These are phyloP conservation scores for Ulota crispa DNA, from an alignment of 225 moss, liverwort and hornwort species.

Conservation along the genomic window DNA sequence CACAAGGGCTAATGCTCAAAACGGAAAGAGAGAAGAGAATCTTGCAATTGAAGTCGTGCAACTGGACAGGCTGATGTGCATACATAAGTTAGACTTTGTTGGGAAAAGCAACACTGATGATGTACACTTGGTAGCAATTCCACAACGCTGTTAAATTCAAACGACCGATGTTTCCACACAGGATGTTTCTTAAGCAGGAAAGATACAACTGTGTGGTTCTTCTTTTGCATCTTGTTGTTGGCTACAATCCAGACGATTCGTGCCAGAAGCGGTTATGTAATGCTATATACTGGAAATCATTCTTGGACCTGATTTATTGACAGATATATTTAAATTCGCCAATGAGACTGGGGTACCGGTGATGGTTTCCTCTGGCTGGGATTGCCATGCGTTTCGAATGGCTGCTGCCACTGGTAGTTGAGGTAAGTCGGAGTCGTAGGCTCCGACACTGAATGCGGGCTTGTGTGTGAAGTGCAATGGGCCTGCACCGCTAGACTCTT, in stretches of 20 bases:
- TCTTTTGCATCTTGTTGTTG: neutral
- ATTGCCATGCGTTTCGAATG: conserved; percentile 11
- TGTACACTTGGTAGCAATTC: neutral
- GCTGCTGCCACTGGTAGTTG: conserved; percentile 51
- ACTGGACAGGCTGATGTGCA: neutral
- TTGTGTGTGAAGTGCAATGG: conserved; percentile 46
- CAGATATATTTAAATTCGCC: conserved; percentile 15
- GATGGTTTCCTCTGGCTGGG: conserved; percentile 40
- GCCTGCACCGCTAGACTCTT: conserved; percentile 76
- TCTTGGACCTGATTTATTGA: neutral
- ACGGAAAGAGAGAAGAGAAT: neutral
- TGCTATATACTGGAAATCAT: neutral
- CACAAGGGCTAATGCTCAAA: neutral
- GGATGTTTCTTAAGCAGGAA: neutral
- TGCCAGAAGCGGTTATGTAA: neutral
- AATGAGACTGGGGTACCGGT: conserved; percentile 10
- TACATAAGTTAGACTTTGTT: neutral
- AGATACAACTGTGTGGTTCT: neutral
- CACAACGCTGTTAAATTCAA: neutral
- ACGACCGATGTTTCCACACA: neutral
- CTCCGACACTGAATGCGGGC: conserved; percentile 8
- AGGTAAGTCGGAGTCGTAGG: conserved; percentile 25
- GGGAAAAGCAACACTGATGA: neutral
- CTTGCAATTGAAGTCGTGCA: neutral
- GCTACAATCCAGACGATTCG: neutral